Evolutionary conservation across 805 yeast genomes (phyloP), one percentile per base, ranked within the genome.

Genomic region (Starmerella vaccinii): DNA sequence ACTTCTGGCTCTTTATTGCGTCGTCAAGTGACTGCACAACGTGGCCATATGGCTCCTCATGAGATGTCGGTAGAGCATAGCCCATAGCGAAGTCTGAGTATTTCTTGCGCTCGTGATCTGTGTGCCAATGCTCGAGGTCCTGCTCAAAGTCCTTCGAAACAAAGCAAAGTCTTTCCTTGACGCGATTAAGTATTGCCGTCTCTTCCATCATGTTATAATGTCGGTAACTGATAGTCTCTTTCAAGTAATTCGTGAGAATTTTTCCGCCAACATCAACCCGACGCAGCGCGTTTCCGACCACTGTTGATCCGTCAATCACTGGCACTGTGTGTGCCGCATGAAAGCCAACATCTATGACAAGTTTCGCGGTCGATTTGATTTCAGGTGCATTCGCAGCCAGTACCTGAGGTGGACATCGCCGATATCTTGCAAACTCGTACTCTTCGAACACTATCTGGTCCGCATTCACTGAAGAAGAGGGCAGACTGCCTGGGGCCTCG

Each of bases 401-500:
- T 1, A 53, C 38, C 27, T 24, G 58, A 41, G 42, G 54, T 0
- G 84, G 77, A 21, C 84, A 76, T 52, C 95, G 72, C 56, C 80
- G 83, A 52, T 84, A 75, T 29, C 78, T 75, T 13, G 73, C 73
- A 61, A 92, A 84, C 3, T 86, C 95, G 62, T 82, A 92, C 62
- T 92, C 97, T 65, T 92, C 99, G 68, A 94, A 90, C 0, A 92
- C 76, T 0, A 92, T 83, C 67, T 88, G 95, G 64, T 92, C 97
- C 15, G 86, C 82, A 64, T 84, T 84, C 58, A 80, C 80, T 33
- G 94, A 84, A 29, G 90, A 71, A 48, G 80, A 82, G 1, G 95
- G 92, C 29, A 90, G 68, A 47, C 87, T 83, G 62, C 82, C 80
- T 22, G 95, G 90, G 5, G 86, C 71, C 60, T 92, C 97, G 1